Evolutionary conservation across 1,284 basidiomycete genomes (phyloP).

Genomic region (Sanghuangporus sanghuang): DNA sequence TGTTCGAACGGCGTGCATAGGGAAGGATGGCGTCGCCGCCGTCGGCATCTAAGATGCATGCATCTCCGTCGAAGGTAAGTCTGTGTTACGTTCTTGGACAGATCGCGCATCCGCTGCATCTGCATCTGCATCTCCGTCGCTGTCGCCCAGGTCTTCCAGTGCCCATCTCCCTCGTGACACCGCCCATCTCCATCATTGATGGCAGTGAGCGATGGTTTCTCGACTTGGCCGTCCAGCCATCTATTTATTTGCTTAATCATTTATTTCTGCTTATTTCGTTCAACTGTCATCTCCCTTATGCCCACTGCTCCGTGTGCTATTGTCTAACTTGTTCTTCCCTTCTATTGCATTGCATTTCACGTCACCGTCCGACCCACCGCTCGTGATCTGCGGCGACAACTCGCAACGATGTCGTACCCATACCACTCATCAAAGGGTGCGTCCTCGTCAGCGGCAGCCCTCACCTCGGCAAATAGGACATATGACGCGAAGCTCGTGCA

Average conservation of each 20-base stretch:
- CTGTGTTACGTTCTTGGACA: not conserved
- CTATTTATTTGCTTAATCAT: not conserved
- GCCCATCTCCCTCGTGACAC: not conserved
- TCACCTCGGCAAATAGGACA: constrained; percentile 16
- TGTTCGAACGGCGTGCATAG: not conserved
- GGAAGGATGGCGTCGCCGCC: constrained; percentile 11
- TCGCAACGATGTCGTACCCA: not conserved
- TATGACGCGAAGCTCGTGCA: constrained; percentile 21
- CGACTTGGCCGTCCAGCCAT: not conserved
- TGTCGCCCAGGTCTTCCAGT: not conserved
- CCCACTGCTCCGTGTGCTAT: not conserved
- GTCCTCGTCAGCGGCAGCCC: constrained; percentile 9
- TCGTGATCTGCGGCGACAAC: not conserved
- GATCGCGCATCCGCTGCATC: not conserved
- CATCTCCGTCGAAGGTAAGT: constrained; percentile 63
- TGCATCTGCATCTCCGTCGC: not conserved
- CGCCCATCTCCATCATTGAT: not conserved
- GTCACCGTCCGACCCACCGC: not conserved
- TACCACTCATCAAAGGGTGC: constrained; percentile 9
- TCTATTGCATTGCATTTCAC: not conserved
- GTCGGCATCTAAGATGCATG: constrained; percentile 32
- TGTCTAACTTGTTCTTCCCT: not conserved
- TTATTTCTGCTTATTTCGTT: not conserved
- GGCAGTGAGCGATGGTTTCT: not conserved
- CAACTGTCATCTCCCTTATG: not conserved